A percentile compares a stretch with the other conserved stretches of the same genome.
Conservation (phyloP, 371 early-diverging fungal species). For the Choanephora cucurbitarum region DNA sequence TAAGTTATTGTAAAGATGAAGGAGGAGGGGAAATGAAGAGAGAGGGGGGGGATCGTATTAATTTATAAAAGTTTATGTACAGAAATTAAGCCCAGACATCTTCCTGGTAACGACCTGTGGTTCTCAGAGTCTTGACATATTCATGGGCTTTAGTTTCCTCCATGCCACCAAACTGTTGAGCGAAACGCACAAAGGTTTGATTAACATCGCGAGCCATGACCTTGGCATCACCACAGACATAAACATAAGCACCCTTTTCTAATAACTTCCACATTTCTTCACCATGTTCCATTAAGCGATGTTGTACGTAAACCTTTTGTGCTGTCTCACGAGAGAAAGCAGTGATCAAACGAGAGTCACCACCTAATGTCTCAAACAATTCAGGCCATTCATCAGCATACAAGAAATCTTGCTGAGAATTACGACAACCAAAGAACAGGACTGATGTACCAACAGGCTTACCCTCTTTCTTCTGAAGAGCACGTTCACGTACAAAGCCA, state of each 20-base stretch:
- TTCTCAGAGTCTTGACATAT: slow-evolving; percentile 84
- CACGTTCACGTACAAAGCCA: slow-evolving; percentile 92
- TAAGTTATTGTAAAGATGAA: too few relatives aligned
- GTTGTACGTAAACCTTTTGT: slow-evolving; percentile 90
- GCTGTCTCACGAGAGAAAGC: slow-evolving; percentile 86
- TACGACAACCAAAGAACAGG: slow-evolving; percentile 93
- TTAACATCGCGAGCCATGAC: slow-evolving; percentile 95
- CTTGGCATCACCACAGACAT: slow-evolving; percentile 96
- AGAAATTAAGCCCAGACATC: slow-evolving; percentile 86
- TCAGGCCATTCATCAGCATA: slow-evolving; percentile 87
- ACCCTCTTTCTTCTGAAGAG: slow-evolving; percentile 56
- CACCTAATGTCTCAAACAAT: slow-evolving; percentile 60
- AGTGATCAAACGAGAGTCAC: slow-evolving; percentile 65
- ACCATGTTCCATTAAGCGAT: slow-evolving; percentile 67
- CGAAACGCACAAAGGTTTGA: slow-evolving; percentile 68
- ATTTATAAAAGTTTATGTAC: neutral
- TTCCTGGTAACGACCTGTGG: slow-evolving; percentile 86
- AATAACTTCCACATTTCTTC: slow-evolving; percentile 76
- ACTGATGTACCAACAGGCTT: slow-evolving; percentile 77
- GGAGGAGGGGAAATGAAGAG: too few relatives aligned
- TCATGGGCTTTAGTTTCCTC: slow-evolving; percentile 68
- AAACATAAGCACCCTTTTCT: slow-evolving; percentile 76
- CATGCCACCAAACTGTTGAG: slow-evolving; percentile 67
- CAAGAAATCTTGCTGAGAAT: slow-evolving; percentile 79
- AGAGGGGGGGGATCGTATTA: neutral